Evolutionary conservation across 2,329 filamentous ascomycete genomes (phyloP), one percentile per base, ranked within the genome.

Genomic region (Triangularia verruculosa): DNA sequence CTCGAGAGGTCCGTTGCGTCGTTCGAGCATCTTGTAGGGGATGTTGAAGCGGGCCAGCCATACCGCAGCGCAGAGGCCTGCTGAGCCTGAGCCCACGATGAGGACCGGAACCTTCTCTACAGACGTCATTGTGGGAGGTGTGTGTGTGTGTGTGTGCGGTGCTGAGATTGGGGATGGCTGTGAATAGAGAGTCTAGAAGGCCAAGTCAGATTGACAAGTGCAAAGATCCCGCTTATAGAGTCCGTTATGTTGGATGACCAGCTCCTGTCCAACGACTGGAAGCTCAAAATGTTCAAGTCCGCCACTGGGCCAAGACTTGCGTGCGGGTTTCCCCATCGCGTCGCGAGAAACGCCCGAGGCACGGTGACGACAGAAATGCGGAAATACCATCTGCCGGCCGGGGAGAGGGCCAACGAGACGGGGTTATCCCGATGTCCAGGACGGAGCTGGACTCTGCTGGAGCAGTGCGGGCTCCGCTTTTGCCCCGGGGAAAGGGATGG

Each of bases 21-120:
- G 79, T 68, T 90, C 87, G 0, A 89, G 76, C 25, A 89, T 81
- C 52, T 78, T 82, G 76, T 81, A 87, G 24, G 75, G 73, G 65
- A 88, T 77, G n/a, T 81, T 80, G 71, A 80, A 82, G 22, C 81
- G 81, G 1, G 86, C 78, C 2, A 89, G 81, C 86, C 85, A 89
- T 27, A 83, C 78, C 11, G 83, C 86, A 5, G 85, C 84, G 68
- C 82, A 84, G 58, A 89, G 78, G 17, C 87, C 86, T 4, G 86
- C 87, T 1, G 85, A 86, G 28, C 87, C 86, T 61, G 80, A 82
- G 63, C 86, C 86, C 64, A 80, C 81, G 66, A 89, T 88, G 15
- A 89, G 73, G 15, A 89, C 83, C 68, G 87, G 83, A 66, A 76
- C 70, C 15, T 27, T 54, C 27, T 54, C 51, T 15, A 13, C 22